phyloP scores from a whole-genome alignment of 352 stramenopile species.

The Phytophthora colocasiae region DNA sequence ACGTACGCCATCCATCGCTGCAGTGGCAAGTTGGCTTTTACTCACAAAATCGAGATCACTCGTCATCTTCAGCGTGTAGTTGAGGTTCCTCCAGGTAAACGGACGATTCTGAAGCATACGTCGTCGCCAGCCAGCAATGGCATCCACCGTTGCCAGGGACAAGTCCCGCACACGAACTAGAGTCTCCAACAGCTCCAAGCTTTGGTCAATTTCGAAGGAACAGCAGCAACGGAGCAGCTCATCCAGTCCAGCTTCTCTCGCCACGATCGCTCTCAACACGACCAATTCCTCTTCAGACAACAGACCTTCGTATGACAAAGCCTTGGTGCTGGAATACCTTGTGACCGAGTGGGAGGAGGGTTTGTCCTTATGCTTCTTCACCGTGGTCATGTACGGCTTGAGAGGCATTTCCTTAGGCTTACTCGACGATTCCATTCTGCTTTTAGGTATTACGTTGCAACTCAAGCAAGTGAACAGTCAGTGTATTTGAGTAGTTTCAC shows the following conservation, averaged over 20 bases:
- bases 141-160: constrained; percentile 64
- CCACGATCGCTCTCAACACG: constrained; percentile 71
- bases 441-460: neutral
- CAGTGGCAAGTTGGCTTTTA: constrained; percentile 61
- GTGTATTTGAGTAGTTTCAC: neutral
- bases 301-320: constrained; percentile 61
- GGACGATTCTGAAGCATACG: constrained; percentile 65
- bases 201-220: constrained; percentile 53
- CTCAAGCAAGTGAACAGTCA: constrained; percentile 19
- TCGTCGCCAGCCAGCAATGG: constrained; percentile 64
- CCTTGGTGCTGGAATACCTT: constrained; percentile 35
- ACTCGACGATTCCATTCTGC: constrained; percentile 16
- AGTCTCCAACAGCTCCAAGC: constrained; percentile 53
- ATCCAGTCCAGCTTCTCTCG: constrained; percentile 64
- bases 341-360: constrained; percentile 9
- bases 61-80: constrained; percentile 77
- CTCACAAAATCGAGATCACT: constrained; percentile 79
- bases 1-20: constrained; percentile 64
- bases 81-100: constrained; percentile 67
- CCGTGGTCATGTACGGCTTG: constrained; percentile 23
- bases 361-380: constrained; percentile 12
- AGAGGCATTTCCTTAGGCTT: constrained; percentile 4
- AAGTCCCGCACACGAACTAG: constrained; percentile 54
- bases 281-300: constrained; percentile 70
- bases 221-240: constrained; percentile 56